Evolutionary conservation across 2,329 filamentous ascomycete species (phyloP), one percentile per base, ranked within the genome.

Genomic region (Thermomyces lanuginosus): DNA sequence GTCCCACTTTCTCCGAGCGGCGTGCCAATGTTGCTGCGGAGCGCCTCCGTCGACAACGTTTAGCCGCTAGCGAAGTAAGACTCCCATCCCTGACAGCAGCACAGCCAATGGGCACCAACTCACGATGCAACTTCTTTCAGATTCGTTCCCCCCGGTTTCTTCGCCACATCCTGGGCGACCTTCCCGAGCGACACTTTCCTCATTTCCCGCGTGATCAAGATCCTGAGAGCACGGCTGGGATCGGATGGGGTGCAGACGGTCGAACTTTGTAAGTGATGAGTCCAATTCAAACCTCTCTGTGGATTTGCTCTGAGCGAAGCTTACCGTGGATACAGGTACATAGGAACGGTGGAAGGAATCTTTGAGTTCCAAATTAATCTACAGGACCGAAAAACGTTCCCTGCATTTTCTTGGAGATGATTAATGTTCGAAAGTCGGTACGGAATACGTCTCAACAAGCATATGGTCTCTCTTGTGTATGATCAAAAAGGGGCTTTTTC

Each of bases 301-400:
- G 13, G 6, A 16, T 17, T 14, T 6, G 25, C 8, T 8, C 22
- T 27, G 17, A 10, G 16, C 15, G 30, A 24, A 28, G 30, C 36
- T 39, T 28, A 38, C 24, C 18, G 5, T 21, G 8, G 24, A 8
- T 25, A 13, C 33, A 63, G 59, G 35, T 63, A 57, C 32, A 49
- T 60, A 33, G 59, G 52, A n/a, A 60, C 58, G 4, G 46, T 60
- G 24, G 48, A 58, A 33, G 59, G 59, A 10, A 61, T 63, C 14
- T 59, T 60, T 28, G 55, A 62, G 37, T 60, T 53, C 35, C 47
- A 54, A 21, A 35, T 63, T 32, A 60, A 63, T 33, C 41, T 58
- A 21, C 47, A 51, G 20, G 58, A 61, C 34, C 56, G 59, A 26
- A 61, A 60, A 42, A 58, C 51, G 6, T 61, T 61, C 33, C 58